Percentiles rank a stretch among this genome's conserved stretches.
Conservation (phyloP, 306 rosid species). For the Inga laurina region DNA sequence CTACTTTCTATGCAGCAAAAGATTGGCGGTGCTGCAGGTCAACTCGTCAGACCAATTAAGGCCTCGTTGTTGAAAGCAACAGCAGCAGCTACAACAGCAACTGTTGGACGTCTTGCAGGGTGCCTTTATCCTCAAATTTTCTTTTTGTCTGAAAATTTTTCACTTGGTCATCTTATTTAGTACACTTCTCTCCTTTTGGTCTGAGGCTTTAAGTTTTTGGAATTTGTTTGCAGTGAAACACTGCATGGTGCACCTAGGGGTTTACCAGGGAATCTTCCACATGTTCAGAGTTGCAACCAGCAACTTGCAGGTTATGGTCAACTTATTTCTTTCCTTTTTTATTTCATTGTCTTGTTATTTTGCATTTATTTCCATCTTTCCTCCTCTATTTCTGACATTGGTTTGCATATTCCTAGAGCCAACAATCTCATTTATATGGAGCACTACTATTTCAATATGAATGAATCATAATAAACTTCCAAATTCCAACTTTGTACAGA, state of each 20-base stretch:
- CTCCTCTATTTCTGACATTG: not conserved
- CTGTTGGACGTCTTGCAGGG: conserved; percentile 69
- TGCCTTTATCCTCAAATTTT: conserved; percentile 16
- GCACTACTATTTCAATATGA: not conserved
- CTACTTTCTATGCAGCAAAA: conserved; percentile 56
- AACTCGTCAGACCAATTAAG: not conserved
- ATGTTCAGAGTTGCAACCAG: conserved; percentile 50
- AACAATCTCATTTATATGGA: not conserved
- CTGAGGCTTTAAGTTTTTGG: conserved; percentile 22
- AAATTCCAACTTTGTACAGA: not conserved
- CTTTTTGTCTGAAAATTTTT: not conserved
- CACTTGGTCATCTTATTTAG: not conserved
- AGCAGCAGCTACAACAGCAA: not conserved
- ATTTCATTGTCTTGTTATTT: conserved; percentile 14
- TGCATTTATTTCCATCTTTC: not conserved
- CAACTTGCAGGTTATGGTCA: conserved; percentile 43
- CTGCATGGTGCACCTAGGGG: conserved; percentile 43
- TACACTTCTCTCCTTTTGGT: not conserved
- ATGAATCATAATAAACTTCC: not conserved
- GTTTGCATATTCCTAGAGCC: not conserved
- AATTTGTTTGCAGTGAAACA: conserved; percentile 56
- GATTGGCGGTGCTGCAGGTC: conserved; percentile 5
- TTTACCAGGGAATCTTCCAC: conserved; percentile 48
- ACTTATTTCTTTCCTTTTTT: not conserved
- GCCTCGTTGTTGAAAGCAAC: conserved; percentile 41